Evolutionary conservation across 768 basidiomycete genomes (phyloP).

Genomic region (Nidularia sp.): DNA sequence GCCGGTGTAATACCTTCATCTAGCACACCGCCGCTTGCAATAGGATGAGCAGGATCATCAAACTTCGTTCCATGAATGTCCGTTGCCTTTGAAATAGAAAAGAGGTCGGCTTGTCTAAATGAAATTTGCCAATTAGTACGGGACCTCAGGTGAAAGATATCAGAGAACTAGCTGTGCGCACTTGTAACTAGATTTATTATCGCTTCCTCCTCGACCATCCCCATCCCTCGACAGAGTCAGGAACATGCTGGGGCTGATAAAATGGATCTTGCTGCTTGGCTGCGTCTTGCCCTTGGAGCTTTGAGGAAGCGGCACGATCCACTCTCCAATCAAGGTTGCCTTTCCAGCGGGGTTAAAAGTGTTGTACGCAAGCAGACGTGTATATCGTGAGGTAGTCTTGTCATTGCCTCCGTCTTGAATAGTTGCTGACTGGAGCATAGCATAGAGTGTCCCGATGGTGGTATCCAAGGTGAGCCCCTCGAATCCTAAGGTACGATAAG

Average conservation of each 20-base stretch:
- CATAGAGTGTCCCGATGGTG: constrained; percentile 47
- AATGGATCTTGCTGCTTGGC: constrained; percentile 55
- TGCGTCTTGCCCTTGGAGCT: constrained; percentile 47
- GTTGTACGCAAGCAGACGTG: constrained; percentile 55
- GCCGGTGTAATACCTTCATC: constrained; percentile 45
- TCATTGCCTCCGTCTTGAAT: constrained; percentile 58
- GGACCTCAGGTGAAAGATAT: background rate
- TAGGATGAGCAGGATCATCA: constrained; percentile 47
- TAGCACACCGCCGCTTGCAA: constrained; percentile 46
- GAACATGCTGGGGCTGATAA: constrained; percentile 48
- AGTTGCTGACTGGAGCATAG: constrained; percentile 58
- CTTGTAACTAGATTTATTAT: constrained; percentile 51
- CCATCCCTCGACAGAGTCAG: constrained; percentile 57
- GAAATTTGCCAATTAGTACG: no score
- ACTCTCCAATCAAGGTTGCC: constrained; percentile 49
- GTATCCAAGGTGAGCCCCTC: constrained; percentile 55
- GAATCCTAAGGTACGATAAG: constrained; percentile 33
- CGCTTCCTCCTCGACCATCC: constrained; percentile 52
- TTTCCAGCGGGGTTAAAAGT: constrained; percentile 26
- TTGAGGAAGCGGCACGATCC: constrained; percentile 53
- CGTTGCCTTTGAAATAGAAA: constrained; percentile 54
- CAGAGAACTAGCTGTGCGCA: constrained; percentile 15
- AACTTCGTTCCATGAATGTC: constrained; percentile 56
- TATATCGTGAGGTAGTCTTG: constrained; percentile 44
- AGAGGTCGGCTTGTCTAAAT: constrained; percentile 52